These are phyloP conservation scores for Populus hybrid DNA, from an alignment of 441 rosid species.

Conservation along the genomic window DNA sequence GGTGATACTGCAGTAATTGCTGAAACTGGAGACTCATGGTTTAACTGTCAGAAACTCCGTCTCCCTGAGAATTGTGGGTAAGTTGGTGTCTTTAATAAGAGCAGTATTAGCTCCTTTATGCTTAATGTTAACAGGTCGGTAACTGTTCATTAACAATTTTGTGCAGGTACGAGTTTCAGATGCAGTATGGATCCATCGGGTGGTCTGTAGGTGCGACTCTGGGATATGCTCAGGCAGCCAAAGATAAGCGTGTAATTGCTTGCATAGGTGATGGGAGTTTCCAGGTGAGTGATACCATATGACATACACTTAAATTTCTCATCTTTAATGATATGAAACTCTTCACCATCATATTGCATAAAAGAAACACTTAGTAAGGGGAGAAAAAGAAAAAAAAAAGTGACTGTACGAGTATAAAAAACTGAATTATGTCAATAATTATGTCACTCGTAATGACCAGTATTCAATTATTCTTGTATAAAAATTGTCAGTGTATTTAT, in stretches of 20 bases:
- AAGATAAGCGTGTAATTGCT: constrained; percentile 61
- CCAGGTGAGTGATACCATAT: constrained; percentile 37
- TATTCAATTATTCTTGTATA: not conserved
- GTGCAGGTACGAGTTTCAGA: constrained; percentile 65
- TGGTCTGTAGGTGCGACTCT: constrained; percentile 79
- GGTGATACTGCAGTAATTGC: constrained; percentile 55
- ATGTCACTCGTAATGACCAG: not conserved
- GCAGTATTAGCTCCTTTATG: not conserved
- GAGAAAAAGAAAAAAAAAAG: not conserved
- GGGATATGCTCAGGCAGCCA: constrained; percentile 68
- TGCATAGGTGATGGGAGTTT: constrained; percentile 82
- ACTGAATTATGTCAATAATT: not conserved
- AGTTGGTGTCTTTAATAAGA: not conserved
- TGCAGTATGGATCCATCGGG: constrained; percentile 77
- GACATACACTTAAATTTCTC: not conserved
- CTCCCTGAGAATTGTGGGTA: constrained; percentile 70
- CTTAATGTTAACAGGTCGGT: not conserved
- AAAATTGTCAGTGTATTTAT: not conserved
- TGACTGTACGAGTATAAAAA: not conserved
- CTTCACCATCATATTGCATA: not conserved
- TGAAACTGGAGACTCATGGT: constrained; percentile 81
- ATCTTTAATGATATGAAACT: not conserved
- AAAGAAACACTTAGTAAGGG: not conserved
- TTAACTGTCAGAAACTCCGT: constrained; percentile 69
- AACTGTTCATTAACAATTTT: not conserved